Conservation (phyloP, 2,329 filamentous ascomycete species). For the Aspergillus uvarum region DNA sequence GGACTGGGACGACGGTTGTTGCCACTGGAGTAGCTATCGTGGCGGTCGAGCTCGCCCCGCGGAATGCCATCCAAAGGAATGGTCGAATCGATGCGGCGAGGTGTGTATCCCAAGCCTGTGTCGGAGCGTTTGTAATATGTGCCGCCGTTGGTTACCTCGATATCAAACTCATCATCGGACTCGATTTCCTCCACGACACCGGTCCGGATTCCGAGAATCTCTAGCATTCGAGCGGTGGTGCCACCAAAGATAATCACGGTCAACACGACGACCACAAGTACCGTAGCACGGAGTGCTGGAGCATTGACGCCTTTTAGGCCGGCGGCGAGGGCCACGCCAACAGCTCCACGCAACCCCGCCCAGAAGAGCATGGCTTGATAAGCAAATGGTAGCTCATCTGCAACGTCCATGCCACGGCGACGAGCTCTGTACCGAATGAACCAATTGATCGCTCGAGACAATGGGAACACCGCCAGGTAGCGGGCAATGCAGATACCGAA, state of each 20-base stretch:
- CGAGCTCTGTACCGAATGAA: slow-evolving; percentile 83
- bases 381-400: slow-evolving; percentile 87
- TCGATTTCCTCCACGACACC: slow-evolving; percentile 96
- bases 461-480: slow-evolving; percentile 91
- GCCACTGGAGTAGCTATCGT: slow-evolving; percentile 57
- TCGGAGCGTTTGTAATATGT: slow-evolving; percentile 80
- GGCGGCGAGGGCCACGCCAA: slow-evolving; percentile 90
- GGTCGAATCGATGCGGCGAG: slow-evolving; percentile 62
- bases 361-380: slow-evolving; percentile 99
- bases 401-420: slow-evolving; percentile 70
- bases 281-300: slow-evolving; percentile 82
- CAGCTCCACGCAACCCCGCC: slow-evolving; percentile 91
- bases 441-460: slow-evolving; percentile 87
- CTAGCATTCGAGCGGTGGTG: slow-evolving; percentile 94
- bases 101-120: slow-evolving; percentile 73
- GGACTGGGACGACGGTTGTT: slow-evolving; percentile 56
- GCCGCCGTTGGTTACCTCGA: slow-evolving; percentile 70
- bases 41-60: slow-evolving; percentile 33
- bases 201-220: slow-evolving; percentile 93
- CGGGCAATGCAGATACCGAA: slow-evolving; percentile 87
- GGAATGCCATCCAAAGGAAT: slow-evolving; percentile 54
- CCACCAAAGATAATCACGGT: slow-evolving; percentile 99
- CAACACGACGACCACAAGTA: slow-evolving; percentile 94
- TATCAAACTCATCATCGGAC: slow-evolving; percentile 98
- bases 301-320: slow-evolving; percentile 80